Percentiles rank a stretch among this genome's conserved stretches.
Evolutionary conservation across 179 eudicot genomes (phyloP).

Genomic region (Spergularia azorica): DNA sequence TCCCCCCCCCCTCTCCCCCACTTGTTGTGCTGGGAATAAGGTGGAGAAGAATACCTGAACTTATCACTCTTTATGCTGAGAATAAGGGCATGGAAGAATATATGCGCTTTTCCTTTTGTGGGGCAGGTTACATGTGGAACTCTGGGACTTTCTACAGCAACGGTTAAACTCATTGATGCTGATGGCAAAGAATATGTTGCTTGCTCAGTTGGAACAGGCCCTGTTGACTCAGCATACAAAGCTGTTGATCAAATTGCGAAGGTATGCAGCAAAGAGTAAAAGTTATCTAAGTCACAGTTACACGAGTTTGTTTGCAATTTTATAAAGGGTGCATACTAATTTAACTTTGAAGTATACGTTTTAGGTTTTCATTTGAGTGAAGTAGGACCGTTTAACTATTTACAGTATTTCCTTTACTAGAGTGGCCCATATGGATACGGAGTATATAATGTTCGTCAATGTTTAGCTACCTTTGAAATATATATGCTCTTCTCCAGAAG

Average conservation of each 20-base stretch:
- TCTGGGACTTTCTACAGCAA: slow-evolving; percentile 95
- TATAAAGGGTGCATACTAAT: neutral
- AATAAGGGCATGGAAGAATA: too few relatives aligned
- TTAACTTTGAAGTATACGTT: neutral
- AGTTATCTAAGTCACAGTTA: neutral
- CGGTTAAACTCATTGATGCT: slow-evolving; percentile 70
- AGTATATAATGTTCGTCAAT: too few relatives aligned
- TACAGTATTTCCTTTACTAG: too few relatives aligned
- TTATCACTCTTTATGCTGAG: neutral
- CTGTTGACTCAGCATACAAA: slow-evolving; percentile 97
- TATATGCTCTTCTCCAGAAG: too few relatives aligned
- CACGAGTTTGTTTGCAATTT: neutral
- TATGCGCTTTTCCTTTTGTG: neutral
- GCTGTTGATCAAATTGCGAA: slow-evolving; percentile 84
- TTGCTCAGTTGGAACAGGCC: slow-evolving; percentile 92
- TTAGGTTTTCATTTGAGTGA: too few relatives aligned
- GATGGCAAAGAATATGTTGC: slow-evolving; percentile 73
- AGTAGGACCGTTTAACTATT: too few relatives aligned
- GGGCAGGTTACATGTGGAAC: slow-evolving; percentile 87
- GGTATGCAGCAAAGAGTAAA: slow-evolving; percentile 39
- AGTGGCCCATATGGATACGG: too few relatives aligned
- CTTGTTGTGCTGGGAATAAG: neutral
- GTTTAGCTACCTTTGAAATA: too few relatives aligned
- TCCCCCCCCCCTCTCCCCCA: neutral
- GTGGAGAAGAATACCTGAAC: neutral